These are phyloP conservation scores for Populus hybrid DNA, from an alignment of 441 rosid genomes.

Conservation along the genomic window DNA sequence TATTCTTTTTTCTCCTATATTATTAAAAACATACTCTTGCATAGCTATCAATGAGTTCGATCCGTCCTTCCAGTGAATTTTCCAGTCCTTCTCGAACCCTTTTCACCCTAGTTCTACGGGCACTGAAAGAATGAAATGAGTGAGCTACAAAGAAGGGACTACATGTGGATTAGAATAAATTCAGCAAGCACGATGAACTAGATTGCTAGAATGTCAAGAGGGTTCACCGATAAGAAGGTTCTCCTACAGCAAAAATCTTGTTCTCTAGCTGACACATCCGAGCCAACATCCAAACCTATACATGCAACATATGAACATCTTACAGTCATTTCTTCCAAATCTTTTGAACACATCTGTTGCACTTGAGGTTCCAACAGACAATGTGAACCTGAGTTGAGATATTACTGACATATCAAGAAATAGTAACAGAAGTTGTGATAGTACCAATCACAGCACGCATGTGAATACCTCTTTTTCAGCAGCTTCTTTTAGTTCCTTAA, in stretches of 20 bases:
- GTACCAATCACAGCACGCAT: not conserved
- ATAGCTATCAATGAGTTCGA: conserved; percentile 87
- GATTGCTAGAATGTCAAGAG: conserved; percentile 20
- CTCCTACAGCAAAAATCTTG: conserved; percentile 92
- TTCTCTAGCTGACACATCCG: conserved; percentile 96
- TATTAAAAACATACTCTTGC: conserved; percentile 60
- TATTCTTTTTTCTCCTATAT: conserved; percentile 1
- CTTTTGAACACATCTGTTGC: not conserved
- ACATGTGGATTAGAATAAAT: not conserved
- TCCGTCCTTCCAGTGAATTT: conserved; percentile 68
- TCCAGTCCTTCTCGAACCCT: conserved; percentile 80
- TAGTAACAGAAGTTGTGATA: conserved; percentile 2
- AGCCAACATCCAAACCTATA: conserved; percentile 94
- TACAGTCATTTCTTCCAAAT: not conserved
- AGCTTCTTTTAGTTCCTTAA: conserved; percentile 73
- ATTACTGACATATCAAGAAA: not conserved
- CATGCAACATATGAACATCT: conserved; percentile 16
- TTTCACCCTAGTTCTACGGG: conserved; percentile 72
- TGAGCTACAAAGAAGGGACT: conserved; percentile 12
- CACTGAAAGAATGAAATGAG: conserved; percentile 37
- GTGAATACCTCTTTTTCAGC: conserved; percentile 76
- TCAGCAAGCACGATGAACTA: conserved; percentile 7
- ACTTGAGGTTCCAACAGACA: not conserved
- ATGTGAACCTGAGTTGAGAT: not conserved
- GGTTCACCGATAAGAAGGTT: conserved; percentile 84